A percentile compares a stretch with the other conserved stretches of the same genome.
Evolutionary conservation across 768 basidiomycete species (phyloP).

Genomic region (Suillus discolor): DNA sequence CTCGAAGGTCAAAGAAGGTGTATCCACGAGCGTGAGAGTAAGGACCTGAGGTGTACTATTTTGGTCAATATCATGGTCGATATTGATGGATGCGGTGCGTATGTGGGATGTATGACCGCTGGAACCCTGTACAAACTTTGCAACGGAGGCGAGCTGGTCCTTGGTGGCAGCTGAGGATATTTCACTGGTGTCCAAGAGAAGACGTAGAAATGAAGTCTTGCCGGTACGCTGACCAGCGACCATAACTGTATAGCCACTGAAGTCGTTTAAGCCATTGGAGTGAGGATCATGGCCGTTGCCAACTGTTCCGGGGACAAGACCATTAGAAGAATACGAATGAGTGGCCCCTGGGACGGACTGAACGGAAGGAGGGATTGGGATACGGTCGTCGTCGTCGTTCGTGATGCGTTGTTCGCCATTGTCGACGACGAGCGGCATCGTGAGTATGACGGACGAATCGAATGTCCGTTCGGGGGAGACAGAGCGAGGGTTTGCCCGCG

Average conservation of each 20-base stretch:
- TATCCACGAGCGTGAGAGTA: constrained; percentile 76
- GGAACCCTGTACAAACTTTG: constrained; percentile 80
- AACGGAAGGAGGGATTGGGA: constrained; percentile 22
- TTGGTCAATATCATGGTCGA: constrained; percentile 59
- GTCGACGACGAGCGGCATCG: constrained; percentile 60
- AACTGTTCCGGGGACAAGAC: constrained; percentile 30
- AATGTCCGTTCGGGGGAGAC: constrained; percentile 50
- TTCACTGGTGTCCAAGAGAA: constrained; percentile 79
- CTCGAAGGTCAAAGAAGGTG: constrained; percentile 75
- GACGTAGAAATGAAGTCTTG: constrained; percentile 86
- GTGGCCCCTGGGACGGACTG: constrained; percentile 29
- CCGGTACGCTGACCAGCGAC: constrained; percentile 82
- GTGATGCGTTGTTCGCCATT: constrained; percentile 51
- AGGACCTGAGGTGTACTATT: constrained; percentile 49
- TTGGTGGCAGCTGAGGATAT: constrained; percentile 62
- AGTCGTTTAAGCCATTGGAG: constrained; percentile 19
- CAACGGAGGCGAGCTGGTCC: constrained; percentile 79
- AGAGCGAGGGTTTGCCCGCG: constrained; percentile 54
- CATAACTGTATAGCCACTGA: constrained; percentile 64
- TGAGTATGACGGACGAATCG: constrained; percentile 32
- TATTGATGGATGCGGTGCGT: constrained; percentile 70
- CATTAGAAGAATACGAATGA: constrained; percentile 26
- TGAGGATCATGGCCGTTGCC: constrained; percentile 29
- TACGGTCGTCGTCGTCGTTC: constrained; percentile 45
- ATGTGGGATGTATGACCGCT: constrained; percentile 73